Conservation (phyloP, 139 green algal genomes). For the Picochlorum sp. region DNA sequence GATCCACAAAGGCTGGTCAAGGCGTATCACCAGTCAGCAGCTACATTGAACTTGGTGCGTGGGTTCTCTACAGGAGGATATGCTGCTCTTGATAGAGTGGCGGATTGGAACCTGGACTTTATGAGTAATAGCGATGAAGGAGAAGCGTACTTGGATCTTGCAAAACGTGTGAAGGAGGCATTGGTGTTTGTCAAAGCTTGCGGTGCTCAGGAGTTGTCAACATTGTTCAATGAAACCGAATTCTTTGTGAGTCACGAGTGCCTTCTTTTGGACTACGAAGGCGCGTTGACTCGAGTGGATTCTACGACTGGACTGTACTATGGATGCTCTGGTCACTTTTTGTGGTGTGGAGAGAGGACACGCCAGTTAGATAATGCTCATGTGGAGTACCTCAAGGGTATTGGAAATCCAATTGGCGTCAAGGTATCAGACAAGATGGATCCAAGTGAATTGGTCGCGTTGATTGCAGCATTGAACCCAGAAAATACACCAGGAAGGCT, state of each 20-base stretch:
- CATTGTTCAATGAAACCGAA: slow-evolving; percentile 88
- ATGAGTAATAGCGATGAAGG: slow-evolving; percentile 83
- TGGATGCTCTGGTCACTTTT: slow-evolving; percentile 91
- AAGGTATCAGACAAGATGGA: slow-evolving; percentile 93
- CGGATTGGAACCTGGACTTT: slow-evolving; percentile 97
- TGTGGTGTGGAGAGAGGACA: slow-evolving; percentile 97
- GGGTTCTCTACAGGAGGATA: slow-evolving; percentile 95
- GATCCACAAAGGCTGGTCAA: slow-evolving; percentile 67
- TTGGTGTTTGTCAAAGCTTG: slow-evolving; percentile 92
- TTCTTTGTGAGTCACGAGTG: slow-evolving; percentile 93
- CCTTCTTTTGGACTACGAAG: slow-evolving; percentile 96
- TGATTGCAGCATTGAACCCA: slow-evolving; percentile 89
- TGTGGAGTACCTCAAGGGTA: slow-evolving; percentile 92
- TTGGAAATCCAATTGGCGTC: slow-evolving; percentile 92
- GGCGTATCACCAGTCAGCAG: slow-evolving; percentile 94
- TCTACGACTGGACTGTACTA: slow-evolving; percentile 79
- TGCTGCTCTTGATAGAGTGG: slow-evolving; percentile 80
- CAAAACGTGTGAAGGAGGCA: slow-evolving; percentile 80
- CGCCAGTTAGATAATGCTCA: slow-evolving; percentile 95
- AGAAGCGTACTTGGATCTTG: slow-evolving; percentile 82
- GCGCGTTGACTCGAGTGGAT: slow-evolving; percentile 81
- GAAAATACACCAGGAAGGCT: slow-evolving; percentile 88
- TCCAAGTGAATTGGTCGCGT: slow-evolving; percentile 76
- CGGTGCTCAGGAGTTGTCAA: slow-evolving; percentile 63
- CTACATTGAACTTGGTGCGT: slow-evolving; percentile 96